Evolutionary conservation across 441 rosid species (phyloP).

Genomic region (Bruguiera hainesii): DNA sequence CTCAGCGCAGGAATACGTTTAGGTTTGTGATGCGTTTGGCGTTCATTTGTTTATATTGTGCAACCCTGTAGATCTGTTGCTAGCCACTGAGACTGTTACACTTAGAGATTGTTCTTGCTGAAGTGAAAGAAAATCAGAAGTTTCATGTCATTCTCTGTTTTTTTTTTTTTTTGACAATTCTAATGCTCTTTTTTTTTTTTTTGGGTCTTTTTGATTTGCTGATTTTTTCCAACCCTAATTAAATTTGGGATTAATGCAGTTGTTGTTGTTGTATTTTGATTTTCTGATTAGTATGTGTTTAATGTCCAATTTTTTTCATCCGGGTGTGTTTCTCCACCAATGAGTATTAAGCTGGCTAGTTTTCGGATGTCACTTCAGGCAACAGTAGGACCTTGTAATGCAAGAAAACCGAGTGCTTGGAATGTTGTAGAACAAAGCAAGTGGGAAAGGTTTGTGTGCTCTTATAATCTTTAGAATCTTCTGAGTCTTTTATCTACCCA

Average conservation of each 20-base stretch:
- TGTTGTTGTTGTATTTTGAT: not conserved
- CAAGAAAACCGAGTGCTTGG: slow-evolving; percentile 93
- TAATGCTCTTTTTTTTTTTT: too few species aligned
- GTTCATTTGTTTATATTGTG: too few species aligned
- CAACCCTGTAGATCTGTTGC: too few species aligned
- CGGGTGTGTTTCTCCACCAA: not conserved
- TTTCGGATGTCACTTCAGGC: slow-evolving; percentile 50
- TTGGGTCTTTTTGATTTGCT: too few species aligned
- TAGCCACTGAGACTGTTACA: too few species aligned
- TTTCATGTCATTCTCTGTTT: not conserved
- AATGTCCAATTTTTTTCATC: not conserved
- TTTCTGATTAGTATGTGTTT: not conserved
- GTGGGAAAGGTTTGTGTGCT: slow-evolving; percentile 81
- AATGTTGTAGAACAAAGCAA: slow-evolving; percentile 91
- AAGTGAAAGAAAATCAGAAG: too few species aligned
- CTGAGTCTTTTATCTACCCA: not conserved
- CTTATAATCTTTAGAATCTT: not conserved
- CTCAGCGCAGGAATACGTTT: too few species aligned
- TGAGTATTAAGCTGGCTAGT: slow-evolving; percentile 2
- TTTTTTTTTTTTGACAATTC: too few species aligned
- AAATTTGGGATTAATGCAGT: not conserved
- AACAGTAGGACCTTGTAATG: slow-evolving; percentile 80
- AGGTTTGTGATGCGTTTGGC: too few species aligned
- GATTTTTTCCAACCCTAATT: too few species aligned
- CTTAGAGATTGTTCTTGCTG: too few species aligned